A percentile compares a stretch with the other conserved stretches of the same genome.
Conservation (phyloP, 2,329 filamentous ascomycete species). For the Cladosporium sphaerospermum region DNA sequence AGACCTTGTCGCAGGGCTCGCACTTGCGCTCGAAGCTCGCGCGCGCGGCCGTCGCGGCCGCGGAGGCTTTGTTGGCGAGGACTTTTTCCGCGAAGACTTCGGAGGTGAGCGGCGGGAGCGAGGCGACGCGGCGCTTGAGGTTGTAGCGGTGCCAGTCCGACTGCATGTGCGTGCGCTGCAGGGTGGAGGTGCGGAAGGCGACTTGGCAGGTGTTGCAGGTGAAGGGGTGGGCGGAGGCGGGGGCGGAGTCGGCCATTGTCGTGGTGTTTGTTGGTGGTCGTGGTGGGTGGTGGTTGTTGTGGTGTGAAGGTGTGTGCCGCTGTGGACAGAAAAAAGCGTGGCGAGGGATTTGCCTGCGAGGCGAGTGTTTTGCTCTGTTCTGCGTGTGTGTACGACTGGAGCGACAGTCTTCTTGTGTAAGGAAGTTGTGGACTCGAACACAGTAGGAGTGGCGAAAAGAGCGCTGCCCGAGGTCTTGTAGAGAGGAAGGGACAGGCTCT, state of each 20-base stretch:
- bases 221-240: constrained; percentile 65
- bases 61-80: constrained; percentile 77
- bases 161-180: constrained; percentile 94
- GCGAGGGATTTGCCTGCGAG: not conserved
- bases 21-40: constrained; percentile 84
- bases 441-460: not conserved
- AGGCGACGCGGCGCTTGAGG: constrained; percentile 86
- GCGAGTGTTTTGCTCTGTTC: too few relatives aligned
- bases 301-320: not conserved
- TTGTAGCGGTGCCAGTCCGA: constrained; percentile 94
- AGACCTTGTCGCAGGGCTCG: constrained; percentile 78
- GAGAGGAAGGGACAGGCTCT: not conserved
- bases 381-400: too few relatives aligned
- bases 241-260: constrained; percentile 7
- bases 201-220: constrained; percentile 98
- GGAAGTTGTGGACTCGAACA: too few relatives aligned
- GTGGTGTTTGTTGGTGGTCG: not conserved
- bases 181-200: constrained; percentile 86
- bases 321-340: not conserved
- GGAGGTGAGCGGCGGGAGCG: constrained; percentile 81
- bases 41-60: constrained; percentile 77
- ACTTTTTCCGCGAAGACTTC: constrained; percentile 96
- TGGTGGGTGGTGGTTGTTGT: not conserved
- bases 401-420: too few relatives aligned
- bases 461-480: too few relatives aligned